Base-by-base conservation (phyloP, 352 stramenopile species). In the Phytophthora vignae region DNA sequence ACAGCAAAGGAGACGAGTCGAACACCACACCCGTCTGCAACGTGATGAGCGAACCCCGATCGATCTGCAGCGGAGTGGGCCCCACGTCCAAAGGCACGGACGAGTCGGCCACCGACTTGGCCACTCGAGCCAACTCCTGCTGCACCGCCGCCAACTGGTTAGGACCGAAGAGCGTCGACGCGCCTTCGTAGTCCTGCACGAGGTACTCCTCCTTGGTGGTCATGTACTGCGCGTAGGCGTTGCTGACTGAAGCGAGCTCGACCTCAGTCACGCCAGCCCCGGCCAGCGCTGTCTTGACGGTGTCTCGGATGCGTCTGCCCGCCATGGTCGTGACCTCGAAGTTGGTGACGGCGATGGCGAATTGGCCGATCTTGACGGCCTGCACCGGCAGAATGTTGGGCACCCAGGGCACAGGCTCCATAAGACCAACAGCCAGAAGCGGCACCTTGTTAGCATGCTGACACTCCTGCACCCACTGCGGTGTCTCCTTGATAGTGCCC, bases 291-390 rank as follows among this genome's bases (percentile, higher is more conserved):
- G 29, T 42, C 44, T 71, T 71, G 12, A 88, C 22, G 0, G 76
- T 86, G 4, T 36, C 15, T 19, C 78, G 78, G 27, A 91, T 84
- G 11, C 84, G 76, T 12, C 81, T 65, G 17, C 84, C 84, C 1
- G 82, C 62, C 84, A 91, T 91, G 17, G 83, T 90, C 17, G 83
- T 82, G 27, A 83, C 72, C 67, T 91, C 83, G 56, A 90, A 90
- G 60, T 73, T 78, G n/a, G 82, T 77, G n/a, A 81, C 74, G 6
- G 74, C 82, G 19, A 91, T 55, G 1, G 65, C 78, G 25, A 90
- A 70, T 40, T 84, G 75, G 11, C 82, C 83, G 25, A 88, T 56
- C 62, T 84, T 79, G 48, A 91, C 64, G 3, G 90, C 60, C 44
- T 91, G 84, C 5, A 91, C 70, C 14, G 82, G 82, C 27, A 91